These are phyloP conservation scores for Leucosporidium creatinivorum DNA, from an alignment of 768 basidiomycete genomes.

Conservation along the genomic window DNA sequence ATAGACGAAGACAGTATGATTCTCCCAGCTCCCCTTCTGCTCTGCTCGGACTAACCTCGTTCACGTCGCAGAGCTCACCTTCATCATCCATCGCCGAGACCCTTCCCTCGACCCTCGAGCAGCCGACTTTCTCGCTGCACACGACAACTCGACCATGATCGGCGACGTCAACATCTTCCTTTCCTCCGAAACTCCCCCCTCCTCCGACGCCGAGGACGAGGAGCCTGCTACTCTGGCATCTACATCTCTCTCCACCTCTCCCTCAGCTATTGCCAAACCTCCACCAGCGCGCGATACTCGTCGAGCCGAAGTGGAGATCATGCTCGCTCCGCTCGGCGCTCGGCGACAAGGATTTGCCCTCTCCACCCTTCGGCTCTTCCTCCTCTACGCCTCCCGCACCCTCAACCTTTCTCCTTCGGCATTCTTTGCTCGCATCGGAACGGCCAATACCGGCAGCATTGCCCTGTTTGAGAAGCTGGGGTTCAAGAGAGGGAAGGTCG, in stretches of 20 bases:
- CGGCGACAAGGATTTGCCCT: constrained; percentile 56
- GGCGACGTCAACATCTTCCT: constrained; percentile 91
- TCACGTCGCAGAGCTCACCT: constrained; percentile 60
- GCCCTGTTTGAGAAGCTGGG: constrained; percentile 67
- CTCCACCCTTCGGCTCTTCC: constrained; percentile 58
- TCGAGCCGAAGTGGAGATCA: constrained; percentile 83
- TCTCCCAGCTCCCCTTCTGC: no score
- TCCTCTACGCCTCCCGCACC: constrained; percentile 53
- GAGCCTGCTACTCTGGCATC: constrained; percentile 6
- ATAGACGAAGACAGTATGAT: constrained; percentile 66
- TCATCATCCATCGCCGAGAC: constrained; percentile 65
- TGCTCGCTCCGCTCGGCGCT: constrained; percentile 67
- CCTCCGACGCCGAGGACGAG: constrained; percentile 39
- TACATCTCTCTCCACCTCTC: background rate
- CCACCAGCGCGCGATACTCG: constrained; percentile 42
- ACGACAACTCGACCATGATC: constrained; percentile 57
- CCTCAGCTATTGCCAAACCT: no score
- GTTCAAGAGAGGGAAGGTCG: constrained; percentile 59
- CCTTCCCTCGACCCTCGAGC: constrained; percentile 22
- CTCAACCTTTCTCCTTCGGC: constrained; percentile 41
- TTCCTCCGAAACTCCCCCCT: constrained; percentile 46
- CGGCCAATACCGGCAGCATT: constrained; percentile 62
- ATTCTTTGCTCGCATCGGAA: constrained; percentile 65
- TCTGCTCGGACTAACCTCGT: background rate
- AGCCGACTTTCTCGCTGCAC: constrained; percentile 23